phyloP scores from a whole-genome alignment of 306 rosid species.

The Nissolia schottii region DNA sequence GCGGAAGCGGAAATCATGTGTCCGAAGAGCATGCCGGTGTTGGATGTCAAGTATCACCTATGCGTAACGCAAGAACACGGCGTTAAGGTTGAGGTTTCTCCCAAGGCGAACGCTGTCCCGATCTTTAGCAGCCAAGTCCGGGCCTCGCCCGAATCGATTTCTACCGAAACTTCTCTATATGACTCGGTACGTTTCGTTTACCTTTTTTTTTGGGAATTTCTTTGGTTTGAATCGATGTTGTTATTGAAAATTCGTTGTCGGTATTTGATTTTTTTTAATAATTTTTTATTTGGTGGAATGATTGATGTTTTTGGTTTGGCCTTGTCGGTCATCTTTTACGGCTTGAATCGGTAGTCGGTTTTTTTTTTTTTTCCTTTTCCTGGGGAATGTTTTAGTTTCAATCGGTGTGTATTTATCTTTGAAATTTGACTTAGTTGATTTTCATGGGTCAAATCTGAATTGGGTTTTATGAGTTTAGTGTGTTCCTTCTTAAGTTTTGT shows the following conservation, averaged over 20 bases:
- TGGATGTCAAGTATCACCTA: constrained; percentile 58
- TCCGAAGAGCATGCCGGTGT: constrained; percentile 42
- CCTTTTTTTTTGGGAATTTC: background rate
- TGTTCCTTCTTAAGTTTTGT: background rate
- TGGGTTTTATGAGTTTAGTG: background rate
- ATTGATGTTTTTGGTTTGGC: background rate
- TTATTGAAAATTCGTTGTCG: background rate
- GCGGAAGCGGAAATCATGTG: constrained; percentile 58
- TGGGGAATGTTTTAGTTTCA: background rate
- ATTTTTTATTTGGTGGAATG: background rate
- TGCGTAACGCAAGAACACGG: constrained; percentile 42
- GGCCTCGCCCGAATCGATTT: constrained; percentile 27
- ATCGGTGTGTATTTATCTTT: background rate
- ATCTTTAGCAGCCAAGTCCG: constrained; percentile 34
- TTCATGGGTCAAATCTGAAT: constrained; percentile 11
- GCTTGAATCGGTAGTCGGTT: background rate
- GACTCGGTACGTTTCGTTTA: constrained; percentile 31
- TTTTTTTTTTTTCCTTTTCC: background rate
- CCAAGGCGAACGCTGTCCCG: constrained; percentile 41
- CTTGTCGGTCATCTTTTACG: background rate
- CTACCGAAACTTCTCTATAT: constrained; percentile 29
- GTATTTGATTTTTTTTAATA: background rate
- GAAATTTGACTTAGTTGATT: background rate
- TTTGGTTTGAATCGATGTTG: background rate
- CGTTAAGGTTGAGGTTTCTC: constrained; percentile 42